Base-by-base conservation (phyloP, 495 filamentous ascomycete genomes). In the Aspergillus nanangensis region DNA sequence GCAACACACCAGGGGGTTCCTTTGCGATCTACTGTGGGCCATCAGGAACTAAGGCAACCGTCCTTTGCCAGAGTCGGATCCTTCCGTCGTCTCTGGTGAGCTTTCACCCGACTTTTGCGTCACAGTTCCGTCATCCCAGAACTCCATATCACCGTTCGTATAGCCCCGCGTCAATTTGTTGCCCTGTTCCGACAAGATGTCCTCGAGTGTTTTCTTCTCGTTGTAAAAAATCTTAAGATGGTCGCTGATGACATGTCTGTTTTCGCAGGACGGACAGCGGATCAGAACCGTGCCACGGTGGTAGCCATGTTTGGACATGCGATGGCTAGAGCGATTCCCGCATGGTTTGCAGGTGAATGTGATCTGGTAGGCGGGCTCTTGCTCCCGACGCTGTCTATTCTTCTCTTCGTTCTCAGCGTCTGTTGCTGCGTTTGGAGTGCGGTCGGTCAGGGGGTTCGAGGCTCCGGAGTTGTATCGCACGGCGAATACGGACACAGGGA, bases 341-440 rank as follows among this genome's bases (percentile, higher is more conserved):
- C 93, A 99, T 18, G 89, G 89, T 44, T 81, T 83, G 78, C 93
- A 99, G 49, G 94, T 99, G 61, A 99, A 96, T 9, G 79, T 83
- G 20, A 97, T 72, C 38, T 86, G 71, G 69, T 97, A 98, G 29
- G 82, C 75, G 14, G 89, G 87, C 47, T 84, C 76, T 29, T 76
- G 63, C 29, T 62, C 66, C 32, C 64, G 60, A 19, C 70, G 69
- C 3, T 57, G 44, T 22, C 50, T 40, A 51, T 63, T 70, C 27
- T 55, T 57, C 47, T 57, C 60, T 21, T 44, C 59, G 38, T 60
- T 58, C 39, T 60, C 56, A 11, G 65, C 63, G 24, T 67, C 60
- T 21, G 47, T 50, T 14, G 63, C 45, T 0, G 61, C 15, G 47
- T 55, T 34, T 21, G 50, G 14, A 21, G 45, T 23, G 8, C 58